Evolutionary conservation across 1,284 basidiomycete genomes (phyloP).

Genomic region (Cryptococcus wingfieldii): DNA sequence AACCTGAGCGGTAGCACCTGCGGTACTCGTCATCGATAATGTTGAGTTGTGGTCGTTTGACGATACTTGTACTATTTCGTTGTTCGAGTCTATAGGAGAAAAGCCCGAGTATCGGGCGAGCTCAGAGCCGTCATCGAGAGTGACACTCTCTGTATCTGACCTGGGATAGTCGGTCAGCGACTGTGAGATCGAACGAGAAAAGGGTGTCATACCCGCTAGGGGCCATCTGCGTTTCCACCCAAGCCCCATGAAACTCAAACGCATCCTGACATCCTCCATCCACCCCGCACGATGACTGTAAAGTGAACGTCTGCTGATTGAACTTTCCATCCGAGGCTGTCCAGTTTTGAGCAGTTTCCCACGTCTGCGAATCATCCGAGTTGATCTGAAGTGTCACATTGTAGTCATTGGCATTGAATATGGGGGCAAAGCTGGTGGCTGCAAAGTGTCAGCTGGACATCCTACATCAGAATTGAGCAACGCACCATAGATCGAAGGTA

Average conservation of each 20-base stretch:
- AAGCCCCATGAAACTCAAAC: slow-evolving; percentile 13
- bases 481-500: slow-evolving; percentile 21
- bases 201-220: slow-evolving; percentile 4
- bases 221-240: slow-evolving; percentile 11
- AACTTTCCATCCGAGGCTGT: slow-evolving; percentile 5
- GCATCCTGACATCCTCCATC: slow-evolving; percentile 6
- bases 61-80: slow-evolving; percentile 3
- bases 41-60: slow-evolving; percentile 21
- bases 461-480: neutral
- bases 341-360: slow-evolving; percentile 17
- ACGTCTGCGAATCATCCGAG: neutral
- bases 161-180: neutral
- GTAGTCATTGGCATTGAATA: slow-evolving; percentile 12
- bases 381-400: slow-evolving; percentile 6
- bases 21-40: slow-evolving; percentile 24
- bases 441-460: neutral
- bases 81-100: slow-evolving; percentile 8
- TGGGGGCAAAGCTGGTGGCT: slow-evolving; percentile 23
- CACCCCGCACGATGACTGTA: slow-evolving; percentile 6
- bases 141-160: slow-evolving; percentile 8
- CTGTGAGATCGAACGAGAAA: neutral
- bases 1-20: slow-evolving; percentile 27
- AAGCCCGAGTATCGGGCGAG: slow-evolving; percentile 22
- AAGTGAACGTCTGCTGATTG: slow-evolving; percentile 14
- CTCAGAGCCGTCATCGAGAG: slow-evolving; percentile 21